Base-by-base conservation (phyloP, 495 filamentous ascomycete genomes). In the Lasiosphaeria hispida region DNA sequence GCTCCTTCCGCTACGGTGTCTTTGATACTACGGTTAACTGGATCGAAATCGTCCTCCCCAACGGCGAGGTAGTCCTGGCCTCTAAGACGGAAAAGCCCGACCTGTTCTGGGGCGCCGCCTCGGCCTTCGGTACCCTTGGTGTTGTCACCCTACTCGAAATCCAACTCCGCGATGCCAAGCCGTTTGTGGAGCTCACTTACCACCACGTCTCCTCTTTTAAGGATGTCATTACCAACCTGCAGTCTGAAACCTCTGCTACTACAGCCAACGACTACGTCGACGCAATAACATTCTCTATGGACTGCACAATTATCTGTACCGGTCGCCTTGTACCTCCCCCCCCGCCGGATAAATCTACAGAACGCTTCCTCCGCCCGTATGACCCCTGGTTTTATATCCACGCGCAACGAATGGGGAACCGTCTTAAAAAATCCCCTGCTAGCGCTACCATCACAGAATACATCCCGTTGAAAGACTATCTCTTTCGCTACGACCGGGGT, bases 401-500 rank as follows among this genome's bases (percentile, higher is more conserved):
- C 50, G 77, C 71, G 10, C 55, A 65, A 55, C 63, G 66, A n/a
- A 45, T 55, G 1, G 18, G 45, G 33, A 45, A 44, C 11, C 23
- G 33, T 34, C 40, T 55, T 5, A 14, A 34, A 10, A 30, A 1
- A 17, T 18, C 61, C 14, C 38, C 58, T 1, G 23, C 23, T 30
- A 50, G 40, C 1, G 17, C 41, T 7, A 30, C 37, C 1, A 8
- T 41, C 33, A 55, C 58, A 2, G 67, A 73, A 2, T 69, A 57
- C 43, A 54, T 83, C 7, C 81, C 80, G 0, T 45, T 83, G 3
- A 60, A 61, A 6, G 81, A 83, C 59, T 86, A 85, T 62, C 74
- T 86, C 14, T 86, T 86, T 65, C 80, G 83, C 19, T 84, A 84
- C 70, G 81, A 85, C 63, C 79, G 83, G 42, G 82, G 80, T 47